phyloP scores from a whole-genome alignment of 768 basidiomycete species.

The Gymnopilus junonius region DNA sequence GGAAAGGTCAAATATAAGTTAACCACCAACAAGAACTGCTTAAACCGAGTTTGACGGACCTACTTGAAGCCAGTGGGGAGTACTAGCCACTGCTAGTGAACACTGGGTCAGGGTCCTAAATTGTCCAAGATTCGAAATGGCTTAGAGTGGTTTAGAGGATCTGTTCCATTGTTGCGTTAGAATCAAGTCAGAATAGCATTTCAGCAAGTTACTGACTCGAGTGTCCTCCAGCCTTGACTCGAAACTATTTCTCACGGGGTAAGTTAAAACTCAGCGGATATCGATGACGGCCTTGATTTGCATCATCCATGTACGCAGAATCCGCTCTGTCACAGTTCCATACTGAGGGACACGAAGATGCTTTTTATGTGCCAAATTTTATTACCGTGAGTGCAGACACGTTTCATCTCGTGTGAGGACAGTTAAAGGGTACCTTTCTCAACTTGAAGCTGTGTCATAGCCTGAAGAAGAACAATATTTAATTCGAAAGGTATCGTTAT shows the following conservation, averaged over 20 bases:
- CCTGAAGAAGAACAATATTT: conserved; percentile 78
- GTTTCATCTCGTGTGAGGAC: neutral
- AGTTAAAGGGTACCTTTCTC: neutral
- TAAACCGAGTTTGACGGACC: neutral
- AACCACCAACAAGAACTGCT: neutral
- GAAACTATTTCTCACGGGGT: too few species aligned
- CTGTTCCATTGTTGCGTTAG: too few species aligned
- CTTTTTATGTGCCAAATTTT: conserved; percentile 81
- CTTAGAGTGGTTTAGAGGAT: too few species aligned
- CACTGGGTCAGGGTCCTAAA: too few species aligned
- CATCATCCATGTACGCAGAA: neutral
- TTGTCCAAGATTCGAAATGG: neutral
- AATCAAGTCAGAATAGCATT: too few species aligned
- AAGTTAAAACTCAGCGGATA: too few species aligned
- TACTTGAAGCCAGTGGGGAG: neutral
- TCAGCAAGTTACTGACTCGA: too few species aligned
- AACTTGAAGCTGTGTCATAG: conserved; percentile 25
- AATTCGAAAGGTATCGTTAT: conserved; percentile 67
- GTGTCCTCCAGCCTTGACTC: too few species aligned
- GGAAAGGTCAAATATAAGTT: neutral
- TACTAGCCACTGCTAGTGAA: too few species aligned
- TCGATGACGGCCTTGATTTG: too few species aligned
- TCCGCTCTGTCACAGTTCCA: conserved; percentile 24
- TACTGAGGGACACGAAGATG: conserved; percentile 44
- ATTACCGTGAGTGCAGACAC: conserved; percentile 48